Evolutionary conservation across 352 stramenopile genomes (phyloP).

Genomic region (Phytophthora tubulina): DNA sequence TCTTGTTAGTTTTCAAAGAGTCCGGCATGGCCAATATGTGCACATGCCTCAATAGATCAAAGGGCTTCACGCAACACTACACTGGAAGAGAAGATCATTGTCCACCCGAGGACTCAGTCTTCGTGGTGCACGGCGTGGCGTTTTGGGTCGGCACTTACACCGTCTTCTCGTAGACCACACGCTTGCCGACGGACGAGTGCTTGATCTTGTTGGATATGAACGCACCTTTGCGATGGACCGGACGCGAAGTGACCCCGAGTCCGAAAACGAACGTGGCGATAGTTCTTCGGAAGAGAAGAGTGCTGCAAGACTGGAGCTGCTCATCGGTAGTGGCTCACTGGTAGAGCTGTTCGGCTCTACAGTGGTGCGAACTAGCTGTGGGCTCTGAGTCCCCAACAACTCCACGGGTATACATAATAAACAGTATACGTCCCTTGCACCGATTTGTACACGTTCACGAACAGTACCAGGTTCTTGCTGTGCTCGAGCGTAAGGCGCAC

Average conservation of each 20-base stretch:
- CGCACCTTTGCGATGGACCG: conserved; percentile 80
- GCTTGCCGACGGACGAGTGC: conserved; percentile 82
- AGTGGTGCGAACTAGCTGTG: no score
- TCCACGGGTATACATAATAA: no score
- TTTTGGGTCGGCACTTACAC: conserved; percentile 37
- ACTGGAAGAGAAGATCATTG: conserved; percentile 2
- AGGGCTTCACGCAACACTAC: conserved; percentile 4
- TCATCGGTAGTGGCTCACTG: no score
- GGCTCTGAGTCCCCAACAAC: no score
- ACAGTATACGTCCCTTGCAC: conserved; percentile 23
- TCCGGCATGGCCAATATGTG: conserved; percentile 5
- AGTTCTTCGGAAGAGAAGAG: no score
- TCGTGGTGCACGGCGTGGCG: conserved; percentile 8
- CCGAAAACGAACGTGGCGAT: conserved; percentile 77
- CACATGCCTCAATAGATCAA: conserved; percentile 20
- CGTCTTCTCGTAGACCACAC: conserved; percentile 86
- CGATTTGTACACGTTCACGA: conserved; percentile 90
- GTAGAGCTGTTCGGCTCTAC: no score
- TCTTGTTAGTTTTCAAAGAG: conserved; percentile 6
- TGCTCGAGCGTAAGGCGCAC: conserved; percentile 89
- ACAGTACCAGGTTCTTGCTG: conserved; percentile 88
- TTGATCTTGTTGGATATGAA: conserved; percentile 83
- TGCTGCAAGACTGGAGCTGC: no score
- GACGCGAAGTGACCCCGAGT: conserved; percentile 76
- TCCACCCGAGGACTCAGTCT: neutral